Evolutionary conservation across 768 basidiomycete species (phyloP), one percentile per base, ranked within the genome.

Genomic region (Strobilomyces dryophilus): DNA sequence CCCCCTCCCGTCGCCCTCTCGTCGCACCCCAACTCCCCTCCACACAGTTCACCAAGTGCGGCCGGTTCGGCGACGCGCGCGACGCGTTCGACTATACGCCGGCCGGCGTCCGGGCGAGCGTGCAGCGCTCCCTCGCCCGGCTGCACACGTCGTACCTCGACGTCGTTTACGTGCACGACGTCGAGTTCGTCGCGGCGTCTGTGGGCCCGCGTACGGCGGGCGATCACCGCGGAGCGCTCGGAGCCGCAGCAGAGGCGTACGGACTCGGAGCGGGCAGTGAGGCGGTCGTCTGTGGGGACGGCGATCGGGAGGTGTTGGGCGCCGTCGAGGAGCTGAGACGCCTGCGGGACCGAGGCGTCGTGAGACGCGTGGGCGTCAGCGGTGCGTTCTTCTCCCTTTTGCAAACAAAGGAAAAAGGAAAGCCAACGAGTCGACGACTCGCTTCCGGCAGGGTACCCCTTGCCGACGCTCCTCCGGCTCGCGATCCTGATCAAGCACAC

Each of bases 391-490:
- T 31, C 18, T 20, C 18, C 3, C 20, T n/a, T 20, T 12, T 5
- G 5, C 34, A 34, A 14, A 34, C 10, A 31, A 10, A 31, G 10
- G 31, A 31, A 10, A 31, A 31, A 5, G 31, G 10, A 31, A 31
- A 5, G 34, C 10, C 6, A 14, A 2, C 8, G 4, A 8, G 5
- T 11, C 24, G 14, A 10, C 20, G 7, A 9, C 8, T 27, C 17
- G 11, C 4, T 8, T 2, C 4, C 18, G 91, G 92, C 20, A 92
- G 92, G 88, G 1, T 92, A 84, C 58, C 90, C 91, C 11, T 76
- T 94, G 24, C 84, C 91, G 9, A 85, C 86, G 0, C 77, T 95
- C n/a, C 78, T 95, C 27, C 85, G 92, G n/a, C 70, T 93, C 17
- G 81, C 91, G 9, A 77, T 91, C 32, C 74, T 93, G 47, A 79